A percentile compares a stretch with the other conserved stretches of the same genome.
These are phyloP conservation scores for Psilocybe sp. DNA, from an alignment of 768 basidiomycete species.

Conservation along the genomic window DNA sequence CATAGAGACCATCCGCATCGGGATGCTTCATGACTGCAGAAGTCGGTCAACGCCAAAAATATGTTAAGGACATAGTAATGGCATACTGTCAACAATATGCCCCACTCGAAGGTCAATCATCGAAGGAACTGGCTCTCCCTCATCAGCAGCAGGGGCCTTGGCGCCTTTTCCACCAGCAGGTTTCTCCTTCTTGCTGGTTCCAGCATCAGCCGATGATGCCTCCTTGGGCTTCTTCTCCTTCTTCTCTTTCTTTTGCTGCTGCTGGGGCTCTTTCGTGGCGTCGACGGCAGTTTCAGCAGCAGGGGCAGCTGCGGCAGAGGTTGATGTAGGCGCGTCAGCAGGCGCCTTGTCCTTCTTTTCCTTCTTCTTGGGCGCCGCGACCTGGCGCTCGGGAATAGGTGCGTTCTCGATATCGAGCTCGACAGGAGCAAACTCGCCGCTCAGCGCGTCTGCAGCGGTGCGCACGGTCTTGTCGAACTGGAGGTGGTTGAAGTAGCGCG, in stretches of 20 bases:
- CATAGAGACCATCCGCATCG: constrained; percentile 95
- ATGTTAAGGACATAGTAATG: neutral
- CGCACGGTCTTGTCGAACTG: constrained; percentile 70
- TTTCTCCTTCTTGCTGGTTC: constrained; percentile 32
- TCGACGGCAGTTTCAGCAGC: constrained; percentile 20
- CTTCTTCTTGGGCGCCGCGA: constrained; percentile 75
- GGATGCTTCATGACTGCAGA: constrained; percentile 89
- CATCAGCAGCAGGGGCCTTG: constrained; percentile 58
- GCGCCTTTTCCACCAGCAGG: constrained; percentile 22
- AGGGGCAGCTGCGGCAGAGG: constrained; percentile 20
- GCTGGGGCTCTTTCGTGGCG: constrained; percentile 9
- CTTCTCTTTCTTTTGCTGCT: constrained; percentile 47
- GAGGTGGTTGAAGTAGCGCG: constrained; percentile 94
- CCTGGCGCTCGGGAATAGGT: constrained; percentile 71
- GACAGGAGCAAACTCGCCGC: constrained; percentile 54
- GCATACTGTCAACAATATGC: constrained; percentile 83
- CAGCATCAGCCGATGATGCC: constrained; percentile 32
- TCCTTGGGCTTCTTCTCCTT: constrained; percentile 63
- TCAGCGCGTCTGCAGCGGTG: constrained; percentile 45
- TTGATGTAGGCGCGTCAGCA: constrained; percentile 19
- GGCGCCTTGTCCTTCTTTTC: constrained; percentile 48
- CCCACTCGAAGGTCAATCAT: constrained; percentile 98
- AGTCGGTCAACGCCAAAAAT: neutral
- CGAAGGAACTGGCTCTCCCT: constrained; percentile 83
- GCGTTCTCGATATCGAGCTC: constrained; percentile 73